Base-by-base conservation (phyloP, 495 filamentous ascomycete genomes). In the Xylaria bambusicola region DNA sequence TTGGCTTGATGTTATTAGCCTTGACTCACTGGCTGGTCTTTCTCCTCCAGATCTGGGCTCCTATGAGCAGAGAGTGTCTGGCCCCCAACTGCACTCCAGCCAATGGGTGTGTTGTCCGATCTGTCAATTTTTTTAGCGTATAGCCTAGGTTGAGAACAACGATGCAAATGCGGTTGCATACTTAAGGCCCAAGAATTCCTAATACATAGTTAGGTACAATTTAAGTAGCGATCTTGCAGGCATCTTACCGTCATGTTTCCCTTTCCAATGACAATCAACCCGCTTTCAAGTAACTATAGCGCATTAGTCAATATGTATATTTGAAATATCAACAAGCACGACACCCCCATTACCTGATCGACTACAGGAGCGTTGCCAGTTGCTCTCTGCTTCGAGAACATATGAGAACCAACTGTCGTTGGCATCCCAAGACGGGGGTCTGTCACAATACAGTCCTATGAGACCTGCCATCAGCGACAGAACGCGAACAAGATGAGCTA, bases 211-310 rank as follows among this genome's bases (percentile, higher is more conserved):
- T 6, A 38, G 26, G 1, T 20, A 40, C n/a, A 2, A 2, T 21
- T 17, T 33, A 38, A 38, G 36, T 7, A 3, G 15, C 15, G 15
- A 33, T 33, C 10, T 33, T 15, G 7, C 36, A 38, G 10, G 31
- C 31, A 6, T 6, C 36, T 47, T 27, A 26, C 66, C 38, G 64
- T 66, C 56, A 77, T 50, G 51, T 78, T 78, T 7, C 69, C 63
- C 45, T 80, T 79, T 48, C 71, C 75, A 20, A 80, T 54, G 44
- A 81, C 64, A 17, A 80, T 68, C 12, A 67, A 65, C 15, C 76
- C 77, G 2, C 71, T 69, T 47, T 60, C 66, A 17, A 68, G 41
- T 17, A 79, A 56, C 66, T 40, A 12, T 9, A 17, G 10, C 12
- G 27, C 51, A n/a, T 17, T 15, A 15, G 21, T 27, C 21, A 15